Evolutionary conservation across 1,139 yeast species (phyloP), one percentile per base, ranked within the genome.

Genomic region (Zygosaccharomyces pseudobailii): DNA sequence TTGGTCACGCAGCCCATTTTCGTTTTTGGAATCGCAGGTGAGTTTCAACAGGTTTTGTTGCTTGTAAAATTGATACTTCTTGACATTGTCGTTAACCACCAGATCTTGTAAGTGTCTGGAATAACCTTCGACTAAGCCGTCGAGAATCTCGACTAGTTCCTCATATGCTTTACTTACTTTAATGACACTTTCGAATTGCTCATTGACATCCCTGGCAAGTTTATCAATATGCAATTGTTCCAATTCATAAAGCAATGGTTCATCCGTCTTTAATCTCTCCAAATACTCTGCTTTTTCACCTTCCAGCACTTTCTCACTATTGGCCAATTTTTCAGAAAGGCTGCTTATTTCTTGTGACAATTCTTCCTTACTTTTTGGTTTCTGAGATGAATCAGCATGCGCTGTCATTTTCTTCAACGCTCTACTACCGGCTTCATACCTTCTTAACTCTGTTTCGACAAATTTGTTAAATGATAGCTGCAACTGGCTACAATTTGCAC

Each of bases 401-500:
- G 27, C 55, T 54, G 33, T 58, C 20, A 61, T 50, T 20, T 63
- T 57, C 21, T 54, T 43, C 10, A 67, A 61, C 4, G 65, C 65
- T 6, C 50, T 46, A 2, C 52, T 40, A 34, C 68, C 71, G 32
- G 46, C 51, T 20, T 50, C 40, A 23, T 63, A 62, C 34, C 55
- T 58, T 8, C 48, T 52, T 28, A 57, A 20, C 58, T 64, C 56
- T 55, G 61, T 40, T n/a, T 61, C 53, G 13, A 62, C 53, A 20
- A 66, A 57, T 20, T 68, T 68, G 19, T 71, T 65, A 41, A 69
- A 68, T 24, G 66, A 63, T 1, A 59, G 60, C 27, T 69, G 67
- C 50, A 79, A 71, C 50, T 79, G 79, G 0, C 55, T 58, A 65
- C 97, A 90, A 5, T 38, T 41, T 49, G 70, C 72, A 56, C 80